phyloP scores from a whole-genome alignment of 305 asterid genomes.

The Fraxinus xanthoxyloides region DNA sequence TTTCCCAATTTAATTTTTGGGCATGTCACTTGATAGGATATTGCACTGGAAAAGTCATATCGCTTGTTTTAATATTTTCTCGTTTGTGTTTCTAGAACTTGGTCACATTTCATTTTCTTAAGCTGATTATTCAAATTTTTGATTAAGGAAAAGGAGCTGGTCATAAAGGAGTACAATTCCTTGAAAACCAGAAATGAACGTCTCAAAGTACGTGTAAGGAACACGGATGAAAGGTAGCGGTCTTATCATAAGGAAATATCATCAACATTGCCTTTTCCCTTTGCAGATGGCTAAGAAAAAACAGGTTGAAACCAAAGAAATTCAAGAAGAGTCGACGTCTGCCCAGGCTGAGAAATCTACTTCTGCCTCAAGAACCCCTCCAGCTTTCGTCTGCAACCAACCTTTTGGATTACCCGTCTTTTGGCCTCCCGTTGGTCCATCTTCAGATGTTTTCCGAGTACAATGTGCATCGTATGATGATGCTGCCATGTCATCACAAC shows the following conservation, averaged over 20 bases:
- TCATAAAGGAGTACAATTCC: conserved; percentile 31
- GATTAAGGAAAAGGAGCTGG: conserved; percentile 55
- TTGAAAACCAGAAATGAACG: conserved; percentile 39
- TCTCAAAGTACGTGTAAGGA: conserved; percentile 49
- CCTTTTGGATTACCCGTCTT: conserved; percentile 35
- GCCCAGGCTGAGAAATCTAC: conserved; percentile 19
- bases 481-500: conserved; percentile 19
- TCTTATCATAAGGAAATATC: neutral
- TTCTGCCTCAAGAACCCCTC: conserved; percentile 22
- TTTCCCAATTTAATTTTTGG: neutral
- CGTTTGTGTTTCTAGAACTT: neutral
- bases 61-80: neutral
- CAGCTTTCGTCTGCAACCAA: conserved; percentile 30
- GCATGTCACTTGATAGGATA: neutral
- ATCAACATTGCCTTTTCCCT: neutral
- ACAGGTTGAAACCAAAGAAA: conserved; percentile 25
- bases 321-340: conserved; percentile 16
- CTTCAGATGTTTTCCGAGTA: conserved; percentile 26
- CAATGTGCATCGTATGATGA: conserved; percentile 24
- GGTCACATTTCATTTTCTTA: neutral
- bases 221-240: neutral
- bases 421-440: conserved; percentile 40
- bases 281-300: conserved; percentile 36
- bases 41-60: neutral
- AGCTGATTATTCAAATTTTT: neutral